Evolutionary conservation across 2,329 filamentous ascomycete species (phyloP).

Genomic region (Zopfia rhizophila): DNA sequence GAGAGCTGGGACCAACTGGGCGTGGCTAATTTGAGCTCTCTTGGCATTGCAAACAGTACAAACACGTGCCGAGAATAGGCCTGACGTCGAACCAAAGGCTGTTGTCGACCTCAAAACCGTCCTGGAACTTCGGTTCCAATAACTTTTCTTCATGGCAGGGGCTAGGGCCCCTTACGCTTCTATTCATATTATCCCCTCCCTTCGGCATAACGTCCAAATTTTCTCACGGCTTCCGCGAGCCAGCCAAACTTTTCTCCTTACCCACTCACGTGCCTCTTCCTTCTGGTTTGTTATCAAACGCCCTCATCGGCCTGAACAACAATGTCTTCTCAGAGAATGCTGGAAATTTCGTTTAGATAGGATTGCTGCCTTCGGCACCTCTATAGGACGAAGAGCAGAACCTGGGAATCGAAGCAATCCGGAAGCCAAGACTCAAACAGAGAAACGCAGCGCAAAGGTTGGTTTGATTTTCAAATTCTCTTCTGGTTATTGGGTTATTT

Average conservation of each 20-base stretch:
- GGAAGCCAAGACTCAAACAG: not conserved
- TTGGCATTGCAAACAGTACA: too few relatives aligned
- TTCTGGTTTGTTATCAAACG: constrained; percentile 23
- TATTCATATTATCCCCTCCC: constrained; percentile 13
- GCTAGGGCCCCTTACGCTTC: constrained; percentile 23
- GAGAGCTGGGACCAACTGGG: not conserved
- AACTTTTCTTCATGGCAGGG: constrained; percentile 30
- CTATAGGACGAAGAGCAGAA: constrained; percentile 11
- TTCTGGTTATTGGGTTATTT: not conserved
- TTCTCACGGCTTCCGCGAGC: constrained; percentile 22
- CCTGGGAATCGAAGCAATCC: constrained; percentile 1
- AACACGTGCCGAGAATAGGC: constrained; percentile 14
- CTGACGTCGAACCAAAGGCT: not conserved
- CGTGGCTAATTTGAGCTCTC: not conserved
- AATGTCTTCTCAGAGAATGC: not conserved
- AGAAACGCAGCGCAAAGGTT: not conserved
- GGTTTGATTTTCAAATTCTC: not conserved
- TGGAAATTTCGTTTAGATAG: not conserved
- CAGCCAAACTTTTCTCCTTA: constrained; percentile 29
- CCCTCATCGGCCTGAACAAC: not conserved
- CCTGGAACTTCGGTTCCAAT: constrained; percentile 10
- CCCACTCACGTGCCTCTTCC: constrained; percentile 45
- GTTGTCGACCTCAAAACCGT: not conserved
- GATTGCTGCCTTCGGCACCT: constrained; percentile 11
- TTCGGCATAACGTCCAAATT: constrained; percentile 17